Percentiles rank a stretch among this genome's conserved stretches.
These are phyloP conservation scores for Blastobotrys buckinghamii DNA, from an alignment of 1,139 yeast species.

Conservation along the genomic window DNA sequence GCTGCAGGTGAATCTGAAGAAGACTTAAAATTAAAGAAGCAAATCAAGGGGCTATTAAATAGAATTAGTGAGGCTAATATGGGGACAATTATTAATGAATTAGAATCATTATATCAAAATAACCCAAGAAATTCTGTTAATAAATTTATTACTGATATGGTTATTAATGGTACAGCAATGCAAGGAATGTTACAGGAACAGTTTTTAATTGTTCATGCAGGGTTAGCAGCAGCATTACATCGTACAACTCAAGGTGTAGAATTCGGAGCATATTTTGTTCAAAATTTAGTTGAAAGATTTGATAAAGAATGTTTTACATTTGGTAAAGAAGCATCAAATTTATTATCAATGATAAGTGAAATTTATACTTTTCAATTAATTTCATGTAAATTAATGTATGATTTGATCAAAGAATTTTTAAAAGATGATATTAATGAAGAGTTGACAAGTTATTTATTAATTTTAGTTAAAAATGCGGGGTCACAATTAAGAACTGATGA, in stretches of 20 bases:
- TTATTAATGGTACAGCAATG: conserved; percentile 60
- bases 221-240: conserved; percentile 69
- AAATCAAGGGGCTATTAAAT: conserved; percentile 76
- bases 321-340: conserved; percentile 59
- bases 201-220: conserved; percentile 75
- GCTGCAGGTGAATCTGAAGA: conserved; percentile 43
- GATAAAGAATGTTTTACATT: conserved; percentile 33
- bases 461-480: conserved; percentile 71
- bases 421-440: conserved; percentile 50
- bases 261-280: conserved; percentile 84
- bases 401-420: conserved; percentile 56
- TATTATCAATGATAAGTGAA: conserved; percentile 68
- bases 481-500: conserved; percentile 85
- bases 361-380: conserved; percentile 73
- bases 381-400: conserved; percentile 70
- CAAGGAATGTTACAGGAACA: conserved; percentile 67
- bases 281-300: conserved; percentile 65
- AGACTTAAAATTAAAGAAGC: conserved; percentile 45
- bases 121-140: conserved; percentile 76
- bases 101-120: conserved; percentile 54
- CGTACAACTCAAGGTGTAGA: conserved; percentile 67
- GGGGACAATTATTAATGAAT: conserved; percentile 58
- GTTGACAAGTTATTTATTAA: conserved; percentile 71
- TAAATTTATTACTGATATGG: conserved; percentile 55
- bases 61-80: conserved; percentile 83